Conservation (phyloP, 2,329 filamentous ascomycete species). For the Dendryphion nanum region DNA sequence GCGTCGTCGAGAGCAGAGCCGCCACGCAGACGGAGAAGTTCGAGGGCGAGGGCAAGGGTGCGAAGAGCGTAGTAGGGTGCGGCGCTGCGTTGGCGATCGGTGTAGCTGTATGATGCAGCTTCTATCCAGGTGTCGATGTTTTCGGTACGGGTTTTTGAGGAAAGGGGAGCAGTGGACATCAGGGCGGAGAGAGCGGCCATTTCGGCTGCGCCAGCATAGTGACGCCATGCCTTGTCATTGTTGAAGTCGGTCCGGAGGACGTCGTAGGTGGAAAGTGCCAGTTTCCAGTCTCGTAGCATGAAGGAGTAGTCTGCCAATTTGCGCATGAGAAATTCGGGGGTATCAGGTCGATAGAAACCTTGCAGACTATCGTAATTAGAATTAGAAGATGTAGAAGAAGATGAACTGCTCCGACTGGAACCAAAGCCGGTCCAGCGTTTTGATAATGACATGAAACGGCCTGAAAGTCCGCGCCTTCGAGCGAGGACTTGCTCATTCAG, state of each 20-base stretch:
- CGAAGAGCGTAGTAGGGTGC: conserved; percentile 78
- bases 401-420: conserved; percentile 57
- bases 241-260: conserved; percentile 83
- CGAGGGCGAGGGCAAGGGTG: conserved; percentile 71
- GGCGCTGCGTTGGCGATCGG: conserved; percentile 68
- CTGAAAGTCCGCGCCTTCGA: conserved; percentile 79
- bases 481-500: conserved; percentile 99
- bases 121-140: conserved; percentile 85
- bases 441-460: conserved; percentile 91
- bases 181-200: conserved; percentile 88
- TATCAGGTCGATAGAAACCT: conserved; percentile 81
- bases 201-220: conserved; percentile 91
- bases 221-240: conserved; percentile 95
- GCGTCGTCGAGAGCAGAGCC: conserved; percentile 82
- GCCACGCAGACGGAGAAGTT: conserved; percentile 78
- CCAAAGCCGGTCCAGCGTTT: conserved; percentile 88
- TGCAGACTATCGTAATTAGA: conserved; percentile 75
- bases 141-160: conserved; percentile 75
- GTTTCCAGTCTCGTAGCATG: conserved; percentile 94
- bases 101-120: conserved; percentile 87
- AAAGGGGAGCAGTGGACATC: conserved; percentile 69
- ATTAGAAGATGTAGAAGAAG: conserved; percentile 48
- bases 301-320: conserved; percentile 94
- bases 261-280: conserved; percentile 90
- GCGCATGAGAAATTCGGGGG: conserved; percentile 86